Conservation (phyloP, 371 early-diverging fungal species). For the Actinomortierella wolfii region DNA sequence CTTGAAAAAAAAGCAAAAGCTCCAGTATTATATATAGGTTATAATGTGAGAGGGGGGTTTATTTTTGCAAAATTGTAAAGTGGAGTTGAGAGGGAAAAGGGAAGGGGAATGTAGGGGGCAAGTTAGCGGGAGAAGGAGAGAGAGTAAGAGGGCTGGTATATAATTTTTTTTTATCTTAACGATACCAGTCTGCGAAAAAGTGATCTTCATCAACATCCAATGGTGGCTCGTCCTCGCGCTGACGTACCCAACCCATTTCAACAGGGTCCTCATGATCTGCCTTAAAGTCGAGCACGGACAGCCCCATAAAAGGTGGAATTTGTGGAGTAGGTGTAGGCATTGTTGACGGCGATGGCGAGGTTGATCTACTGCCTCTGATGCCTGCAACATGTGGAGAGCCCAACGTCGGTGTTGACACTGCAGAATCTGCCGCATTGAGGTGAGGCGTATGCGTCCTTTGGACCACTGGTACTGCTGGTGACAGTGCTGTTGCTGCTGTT, state of each 20-base stretch:
- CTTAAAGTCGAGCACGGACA: constrained; percentile 32
- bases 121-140: not conserved
- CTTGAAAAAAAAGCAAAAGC: not conserved
- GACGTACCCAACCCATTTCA: constrained; percentile 48
- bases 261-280: constrained; percentile 36
- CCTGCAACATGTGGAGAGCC: too few relatives aligned
- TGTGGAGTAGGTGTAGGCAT: too few relatives aligned
- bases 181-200: constrained; percentile 47
- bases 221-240: constrained; percentile 39
- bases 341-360: too few relatives aligned
- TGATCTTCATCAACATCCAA: constrained; percentile 41
- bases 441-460: too few relatives aligned
- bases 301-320: too few relatives aligned
- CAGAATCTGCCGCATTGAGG: too few relatives aligned
- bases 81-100: not conserved
- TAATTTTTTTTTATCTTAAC: not conserved
- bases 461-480: too few relatives aligned
- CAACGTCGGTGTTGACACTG: too few relatives aligned
- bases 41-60: not conserved
- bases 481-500: too few relatives aligned
- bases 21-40: not conserved
- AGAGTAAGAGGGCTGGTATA: not conserved
- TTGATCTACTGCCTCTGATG: too few relatives aligned
- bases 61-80: not conserved
- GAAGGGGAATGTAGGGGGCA: not conserved